phyloP scores from a whole-genome alignment of 768 basidiomycete genomes.

The Xerocomus potaroensis region DNA sequence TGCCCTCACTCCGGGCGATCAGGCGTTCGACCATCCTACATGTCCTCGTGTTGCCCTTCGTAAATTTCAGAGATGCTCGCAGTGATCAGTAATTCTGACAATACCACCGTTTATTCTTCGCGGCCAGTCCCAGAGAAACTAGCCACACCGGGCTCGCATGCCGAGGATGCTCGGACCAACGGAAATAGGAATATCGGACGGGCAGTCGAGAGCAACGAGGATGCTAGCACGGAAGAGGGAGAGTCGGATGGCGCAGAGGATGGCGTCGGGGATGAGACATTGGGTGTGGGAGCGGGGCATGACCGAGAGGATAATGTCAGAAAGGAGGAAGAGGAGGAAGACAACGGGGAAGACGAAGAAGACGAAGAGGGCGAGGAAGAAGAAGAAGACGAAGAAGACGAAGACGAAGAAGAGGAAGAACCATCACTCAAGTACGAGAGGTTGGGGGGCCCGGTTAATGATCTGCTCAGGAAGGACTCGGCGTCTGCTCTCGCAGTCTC shows the following conservation, averaged over 20 bases:
- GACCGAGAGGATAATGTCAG: slow-evolving; percentile 7
- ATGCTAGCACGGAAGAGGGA: neutral
- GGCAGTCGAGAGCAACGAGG: slow-evolving; percentile 6
- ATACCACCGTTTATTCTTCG: neutral
- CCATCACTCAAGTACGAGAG: slow-evolving; percentile 89
- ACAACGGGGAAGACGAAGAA: slow-evolving; percentile 19
- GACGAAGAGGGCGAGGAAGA: slow-evolving; percentile 28
- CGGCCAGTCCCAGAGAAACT: slow-evolving; percentile 1
- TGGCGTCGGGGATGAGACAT: neutral
- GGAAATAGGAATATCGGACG: slow-evolving; percentile 14
- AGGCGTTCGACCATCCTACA: slow-evolving; percentile 3
- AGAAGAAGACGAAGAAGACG: slow-evolving; percentile 49
- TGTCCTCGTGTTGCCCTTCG: slow-evolving; percentile 2
- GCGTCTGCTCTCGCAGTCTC: slow-evolving; percentile 79
- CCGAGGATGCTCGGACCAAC: slow-evolving; percentile 10
- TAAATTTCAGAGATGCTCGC: slow-evolving; percentile 9
- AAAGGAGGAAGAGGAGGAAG: slow-evolving; percentile 7
- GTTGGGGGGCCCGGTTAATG: slow-evolving; percentile 64
- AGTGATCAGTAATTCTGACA: neutral
- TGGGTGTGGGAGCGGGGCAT: neutral
- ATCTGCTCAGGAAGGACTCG: slow-evolving; percentile 84
- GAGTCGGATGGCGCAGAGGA: slow-evolving; percentile 9
- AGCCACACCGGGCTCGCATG: neutral
- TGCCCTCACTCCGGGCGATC: neutral
- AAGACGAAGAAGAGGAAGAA: slow-evolving; percentile 83